These are phyloP conservation scores for Fusarium kyushuense DNA, from an alignment of 2,329 filamentous ascomycete genomes.

Conservation along the genomic window DNA sequence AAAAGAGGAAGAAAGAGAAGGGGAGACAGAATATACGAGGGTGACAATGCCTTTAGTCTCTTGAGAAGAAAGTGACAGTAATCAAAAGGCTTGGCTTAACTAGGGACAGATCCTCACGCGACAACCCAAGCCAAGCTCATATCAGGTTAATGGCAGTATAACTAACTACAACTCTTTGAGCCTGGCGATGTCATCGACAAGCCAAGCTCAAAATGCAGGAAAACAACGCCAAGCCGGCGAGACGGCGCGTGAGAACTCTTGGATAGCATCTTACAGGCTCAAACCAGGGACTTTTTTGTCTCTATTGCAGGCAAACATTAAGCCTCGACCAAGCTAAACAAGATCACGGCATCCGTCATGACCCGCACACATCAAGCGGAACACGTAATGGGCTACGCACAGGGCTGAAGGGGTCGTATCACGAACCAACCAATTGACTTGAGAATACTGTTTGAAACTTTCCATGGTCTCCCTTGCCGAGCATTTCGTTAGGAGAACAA, in stretches of 20 bases:
- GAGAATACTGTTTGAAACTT: neutral
- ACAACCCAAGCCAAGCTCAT: conserved; percentile 26
- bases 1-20: neutral
- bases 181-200: conserved; percentile 33
- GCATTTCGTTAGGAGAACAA: neutral
- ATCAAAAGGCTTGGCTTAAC: conserved; percentile 28
- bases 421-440: conserved; percentile 20
- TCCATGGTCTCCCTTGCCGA: neutral
- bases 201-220: conserved; percentile 15
- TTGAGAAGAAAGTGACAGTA: neutral
- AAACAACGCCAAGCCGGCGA: conserved; percentile 38
- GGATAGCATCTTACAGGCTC: conserved; percentile 4
- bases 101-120: conserved; percentile 27
- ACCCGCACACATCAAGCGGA: conserved; percentile 32
- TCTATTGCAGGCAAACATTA: conserved; percentile 2
- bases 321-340: conserved; percentile 10
- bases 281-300: neutral
- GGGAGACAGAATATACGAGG: conserved; percentile 5
- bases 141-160: neutral
- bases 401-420: conserved; percentile 26
- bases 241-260: conserved; percentile 33
- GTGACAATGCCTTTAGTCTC: conserved; percentile 16
- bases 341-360: conserved; percentile 37
- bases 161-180: neutral
- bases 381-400: conserved; percentile 38